A percentile compares a stretch with the other conserved stretches of the same genome.
Conservation (phyloP, 2,329 filamentous ascomycete species). For the Fonsecaea multimorphosa region DNA sequence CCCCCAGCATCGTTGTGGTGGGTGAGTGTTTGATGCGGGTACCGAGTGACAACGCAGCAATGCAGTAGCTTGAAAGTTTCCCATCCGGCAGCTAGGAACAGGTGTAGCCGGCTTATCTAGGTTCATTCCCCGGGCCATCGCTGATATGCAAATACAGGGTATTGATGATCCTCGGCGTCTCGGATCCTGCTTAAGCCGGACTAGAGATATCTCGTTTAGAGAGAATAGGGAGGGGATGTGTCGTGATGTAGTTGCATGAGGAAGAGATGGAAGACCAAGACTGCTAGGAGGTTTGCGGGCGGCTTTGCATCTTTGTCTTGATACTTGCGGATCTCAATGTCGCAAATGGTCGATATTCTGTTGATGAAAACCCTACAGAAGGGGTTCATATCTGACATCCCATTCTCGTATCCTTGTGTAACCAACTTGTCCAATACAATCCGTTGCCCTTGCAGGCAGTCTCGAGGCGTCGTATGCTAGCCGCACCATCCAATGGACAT, state of each 20-base stretch:
- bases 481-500: not conserved
- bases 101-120: conserved; percentile 3
- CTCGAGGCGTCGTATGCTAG: not conserved
- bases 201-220: too few species aligned
- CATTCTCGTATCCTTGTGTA: not conserved
- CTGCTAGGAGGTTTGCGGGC: too few species aligned
- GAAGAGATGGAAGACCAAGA: too few species aligned
- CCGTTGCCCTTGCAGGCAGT: not conserved
- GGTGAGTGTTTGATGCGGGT: not conserved
- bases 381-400: not conserved
- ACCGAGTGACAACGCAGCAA: conserved; percentile 26
- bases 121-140: not conserved
- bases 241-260: too few species aligned
- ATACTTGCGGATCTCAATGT: too few species aligned
- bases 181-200: too few species aligned
- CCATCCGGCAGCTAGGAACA: conserved; percentile 10
- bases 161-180: too few species aligned
- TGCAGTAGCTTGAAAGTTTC: conserved; percentile 24
- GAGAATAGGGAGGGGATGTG: too few species aligned
- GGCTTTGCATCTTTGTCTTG: too few species aligned
- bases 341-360: not conserved
- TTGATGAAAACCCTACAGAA: too few species aligned
- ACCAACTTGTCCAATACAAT: not conserved
- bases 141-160: too few species aligned
- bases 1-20: not conserved